Base-by-base conservation (phyloP, 495 filamentous ascomycete species). In the Neurospora terricola region DNA sequence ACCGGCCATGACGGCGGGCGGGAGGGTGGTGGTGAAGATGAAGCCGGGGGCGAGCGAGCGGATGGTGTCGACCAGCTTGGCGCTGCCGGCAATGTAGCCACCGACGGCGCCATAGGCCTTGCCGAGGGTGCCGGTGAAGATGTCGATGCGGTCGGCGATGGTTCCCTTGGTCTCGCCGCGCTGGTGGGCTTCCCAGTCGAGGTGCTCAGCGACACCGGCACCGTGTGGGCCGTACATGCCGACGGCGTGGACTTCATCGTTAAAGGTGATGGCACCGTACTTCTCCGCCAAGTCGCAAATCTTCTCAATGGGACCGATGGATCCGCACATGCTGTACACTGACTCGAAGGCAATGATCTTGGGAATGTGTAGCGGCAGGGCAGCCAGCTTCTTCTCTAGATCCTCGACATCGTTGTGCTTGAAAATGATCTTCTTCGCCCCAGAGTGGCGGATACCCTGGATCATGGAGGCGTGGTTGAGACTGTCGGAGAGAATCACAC, bases 391-490 rank as follows among this genome's bases (percentile, higher is more conserved):
- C 66, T 87, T 85, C 83, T 99, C 96, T 7, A 99, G 86, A 75
- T 99, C 96, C 12, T 85, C 87, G 38, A 98, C 77, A 78, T 99
- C 96, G 75, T 99, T 99, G 84, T 99, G 96, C 83, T 96, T 95
- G 89, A 99, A 98, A 62, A 99, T 96, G 83, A 99, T 88, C 85
- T 99, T 99, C 84, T 91, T 94, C 21, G 96, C 92, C 27, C 94
- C 93, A 6, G 94, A 98, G 83, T 98, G 96, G 23, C 96, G 93
- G 78, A 99, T 99, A 69, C 96, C 96, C 83, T 98, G 96, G 76
- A 99, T 99, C 96, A 99, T 99, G 27, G 94, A 97, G 21, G 96
- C 96, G 80, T 99, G 96, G 79, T 99, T 99, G 76, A 97, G 85
- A 79, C 91, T 94, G 83, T 99, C 96, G 12, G 93, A 97, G 8